These are phyloP conservation scores for Rhizopogon vulgaris DNA, from an alignment of 768 basidiomycete genomes.

Conservation along the genomic window DNA sequence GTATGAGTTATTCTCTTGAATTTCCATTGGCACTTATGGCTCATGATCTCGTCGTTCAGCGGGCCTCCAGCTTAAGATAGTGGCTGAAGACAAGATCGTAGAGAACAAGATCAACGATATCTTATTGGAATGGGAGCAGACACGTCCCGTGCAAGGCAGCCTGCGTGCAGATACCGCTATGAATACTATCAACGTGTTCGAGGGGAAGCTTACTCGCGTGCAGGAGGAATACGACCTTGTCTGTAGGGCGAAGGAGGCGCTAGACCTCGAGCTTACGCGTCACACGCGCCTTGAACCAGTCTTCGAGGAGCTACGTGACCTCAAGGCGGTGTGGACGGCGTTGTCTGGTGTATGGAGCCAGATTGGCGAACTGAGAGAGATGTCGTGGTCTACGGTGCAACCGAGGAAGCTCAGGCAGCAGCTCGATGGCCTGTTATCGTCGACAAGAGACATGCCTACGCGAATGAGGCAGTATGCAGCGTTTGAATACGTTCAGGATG, in stretches of 20 bases:
- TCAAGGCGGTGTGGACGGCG: slow-evolving; percentile 99
- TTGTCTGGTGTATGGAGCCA: slow-evolving; percentile 96
- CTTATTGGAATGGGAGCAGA: slow-evolving; percentile 89
- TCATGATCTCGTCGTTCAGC: slow-evolving; percentile 39
- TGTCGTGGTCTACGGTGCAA: slow-evolving; percentile 87
- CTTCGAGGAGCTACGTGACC: slow-evolving; percentile 89
- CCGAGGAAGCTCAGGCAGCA: slow-evolving; percentile 93
- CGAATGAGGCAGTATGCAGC: slow-evolving; percentile 99
- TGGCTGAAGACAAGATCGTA: slow-evolving; percentile 98
- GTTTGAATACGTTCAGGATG: slow-evolving; percentile 96
- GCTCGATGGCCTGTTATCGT: slow-evolving; percentile 82
- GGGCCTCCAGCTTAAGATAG: slow-evolving; percentile 97
- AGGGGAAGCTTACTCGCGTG: slow-evolving; percentile 82
- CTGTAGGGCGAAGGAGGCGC: slow-evolving; percentile 92
- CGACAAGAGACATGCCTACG: slow-evolving; percentile 99
- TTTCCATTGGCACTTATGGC: not conserved
- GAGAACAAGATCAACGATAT: slow-evolving; percentile 93
- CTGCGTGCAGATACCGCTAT: slow-evolving; percentile 95
- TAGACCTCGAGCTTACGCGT: slow-evolving; percentile 86
- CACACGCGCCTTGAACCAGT: slow-evolving; percentile 91
- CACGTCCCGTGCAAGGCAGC: slow-evolving; percentile 93
- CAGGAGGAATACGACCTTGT: slow-evolving; percentile 95
- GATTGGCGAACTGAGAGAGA: slow-evolving; percentile 81
- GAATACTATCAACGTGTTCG: slow-evolving; percentile 94
- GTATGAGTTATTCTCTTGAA: slow-evolving; percentile 37